Base-by-base conservation (phyloP, 1,284 basidiomycete genomes). In the Lentinula novae-zelandiae region DNA sequence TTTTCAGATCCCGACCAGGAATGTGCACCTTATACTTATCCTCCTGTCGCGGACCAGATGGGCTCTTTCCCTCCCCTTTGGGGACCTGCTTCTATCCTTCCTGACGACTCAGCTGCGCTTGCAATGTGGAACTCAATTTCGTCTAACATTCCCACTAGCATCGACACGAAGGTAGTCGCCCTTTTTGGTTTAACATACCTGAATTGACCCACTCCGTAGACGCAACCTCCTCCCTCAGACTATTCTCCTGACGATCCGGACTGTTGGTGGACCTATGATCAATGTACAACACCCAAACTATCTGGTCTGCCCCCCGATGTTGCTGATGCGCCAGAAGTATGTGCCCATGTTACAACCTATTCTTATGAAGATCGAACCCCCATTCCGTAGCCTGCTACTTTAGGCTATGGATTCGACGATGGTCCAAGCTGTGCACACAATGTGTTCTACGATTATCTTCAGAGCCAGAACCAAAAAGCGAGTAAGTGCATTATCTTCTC, bases 381-480 rank as follows among this genome's bases (percentile, higher is more conserved):
- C n/a, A 1, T 6, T 20, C 5, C 39, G 38, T 56, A 82, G 78
- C 86, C 87, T 66, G 74, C 76, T 63, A 86, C 85, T 20, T 81
- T 89, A 61, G 87, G 78, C 53, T 84, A 81, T 63, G 79, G 77
- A 2, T 89, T 87, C 68, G 87, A 89, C 65, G 86, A 89, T 64
- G 87, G 87, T 3, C 92, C 92, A 12, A 90, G 87, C 57, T 91
- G 90, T 58, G 86, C 79, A 1, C 82, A 84, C 61, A 81, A 84
- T 58, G 76, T 75, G 4, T 84, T 89, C 62, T 86, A 90, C 58
- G 75, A 88, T 67, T 89, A 77, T 66, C 76, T 93, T 60, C 69
- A 77, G 40, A 70, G 79, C 53, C 75, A 90, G 64, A 78, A 89
- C 64, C 79, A 93, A 73, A 89, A 85, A 75, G 85, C 91, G 17